phyloP scores from a whole-genome alignment of 495 filamentous ascomycete species.

The Niebla homalea region DNA sequence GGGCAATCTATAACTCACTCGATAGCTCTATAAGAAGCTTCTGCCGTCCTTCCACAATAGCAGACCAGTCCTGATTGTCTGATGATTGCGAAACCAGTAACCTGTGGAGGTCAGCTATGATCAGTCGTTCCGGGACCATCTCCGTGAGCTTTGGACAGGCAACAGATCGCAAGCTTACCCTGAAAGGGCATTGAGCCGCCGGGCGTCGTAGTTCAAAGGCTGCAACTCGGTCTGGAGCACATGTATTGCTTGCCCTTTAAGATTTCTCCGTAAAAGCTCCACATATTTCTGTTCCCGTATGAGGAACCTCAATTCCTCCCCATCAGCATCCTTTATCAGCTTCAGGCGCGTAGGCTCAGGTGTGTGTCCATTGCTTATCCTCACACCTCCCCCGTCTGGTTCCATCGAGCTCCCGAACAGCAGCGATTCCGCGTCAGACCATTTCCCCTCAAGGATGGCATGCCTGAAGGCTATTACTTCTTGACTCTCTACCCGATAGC shows the following conservation, averaged over 20 bases:
- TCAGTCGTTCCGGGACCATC: background rate
- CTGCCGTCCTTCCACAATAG: conserved; percentile 28
- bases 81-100: conserved; percentile 46
- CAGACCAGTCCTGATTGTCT: background rate
- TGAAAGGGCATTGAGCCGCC: conserved; percentile 67
- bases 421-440: conserved; percentile 72
- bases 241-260: conserved; percentile 58
- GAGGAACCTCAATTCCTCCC: conserved; percentile 57
- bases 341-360: conserved; percentile 25
- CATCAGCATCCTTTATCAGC: conserved; percentile 43
- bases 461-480: conserved; percentile 72
- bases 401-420: conserved; percentile 47
- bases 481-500: conserved; percentile 74
- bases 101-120: conserved; percentile 24
- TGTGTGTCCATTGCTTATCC: conserved; percentile 16
- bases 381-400: conserved; percentile 37
- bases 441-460: conserved; percentile 70
- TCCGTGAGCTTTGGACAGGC: background rate
- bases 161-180: conserved; percentile 36
- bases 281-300: conserved; percentile 90
- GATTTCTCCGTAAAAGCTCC: conserved; percentile 67
- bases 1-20: conserved; percentile 38
- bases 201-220: conserved; percentile 67
- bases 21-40: conserved; percentile 69
- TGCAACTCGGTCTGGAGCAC: conserved; percentile 82